Percentiles rank a stretch among this genome's conserved stretches.
phyloP scores from a whole-genome alignment of 169 alveolate genomes.

The Babesia caballi region DNA sequence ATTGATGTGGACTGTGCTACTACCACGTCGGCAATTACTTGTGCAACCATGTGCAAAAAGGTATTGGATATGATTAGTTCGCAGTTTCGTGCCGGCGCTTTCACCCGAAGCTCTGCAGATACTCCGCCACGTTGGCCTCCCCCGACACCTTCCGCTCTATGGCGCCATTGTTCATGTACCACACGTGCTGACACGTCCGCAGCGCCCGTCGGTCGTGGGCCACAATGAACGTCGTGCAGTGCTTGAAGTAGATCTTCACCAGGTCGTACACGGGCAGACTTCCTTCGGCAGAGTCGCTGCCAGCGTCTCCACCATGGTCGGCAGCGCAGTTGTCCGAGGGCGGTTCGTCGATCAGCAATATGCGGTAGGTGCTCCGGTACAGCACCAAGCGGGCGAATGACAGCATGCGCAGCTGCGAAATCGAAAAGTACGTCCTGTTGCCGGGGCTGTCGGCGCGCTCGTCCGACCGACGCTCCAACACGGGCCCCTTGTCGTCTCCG shows the following conservation, averaged over 20 bases:
- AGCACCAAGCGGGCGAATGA: conserved; percentile 75
- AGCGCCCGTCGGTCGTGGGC: conserved; percentile 25
- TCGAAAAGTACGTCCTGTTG: neutral
- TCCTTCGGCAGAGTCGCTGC: neutral
- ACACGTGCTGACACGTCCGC: neutral
- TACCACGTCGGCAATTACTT: too few species aligned
- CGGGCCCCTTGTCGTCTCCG: neutral
- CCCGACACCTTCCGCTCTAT: neutral
- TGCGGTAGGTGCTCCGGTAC: conserved; percentile 68
- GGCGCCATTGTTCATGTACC: conserved; percentile 4
- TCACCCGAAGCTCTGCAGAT: neutral
- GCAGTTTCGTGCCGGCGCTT: too few species aligned
- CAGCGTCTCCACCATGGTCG: neutral
- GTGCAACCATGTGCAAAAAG: too few species aligned
- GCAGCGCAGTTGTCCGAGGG: conserved; percentile 65
- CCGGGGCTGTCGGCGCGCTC: neutral
- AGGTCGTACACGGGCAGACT: conserved; percentile 28
- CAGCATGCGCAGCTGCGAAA: conserved; percentile 68
- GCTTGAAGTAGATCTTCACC: conserved; percentile 28
- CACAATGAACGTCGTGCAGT: conserved; percentile 38
- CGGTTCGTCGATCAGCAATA: conserved; percentile 80
- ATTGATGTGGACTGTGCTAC: too few species aligned
- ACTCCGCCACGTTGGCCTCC: neutral
- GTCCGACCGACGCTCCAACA: neutral
- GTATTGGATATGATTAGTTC: too few species aligned